These are phyloP conservation scores for Sanghuangporus weigelae DNA, from an alignment of 1,284 basidiomycete genomes.

Conservation along the genomic window DNA sequence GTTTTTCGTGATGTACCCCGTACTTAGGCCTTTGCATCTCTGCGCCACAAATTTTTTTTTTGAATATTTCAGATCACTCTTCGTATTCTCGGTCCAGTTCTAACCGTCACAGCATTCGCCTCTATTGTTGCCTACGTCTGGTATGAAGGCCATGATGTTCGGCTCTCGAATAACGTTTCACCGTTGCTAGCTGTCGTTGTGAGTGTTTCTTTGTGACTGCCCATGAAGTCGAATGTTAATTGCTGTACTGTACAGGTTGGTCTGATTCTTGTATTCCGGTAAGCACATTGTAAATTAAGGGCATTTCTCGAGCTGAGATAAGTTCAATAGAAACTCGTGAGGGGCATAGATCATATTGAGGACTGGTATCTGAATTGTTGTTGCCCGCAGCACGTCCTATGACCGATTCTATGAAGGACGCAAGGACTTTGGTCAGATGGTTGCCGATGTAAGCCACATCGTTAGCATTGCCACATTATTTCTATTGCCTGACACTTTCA, in stretches of 20 bases:
- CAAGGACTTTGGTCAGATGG: slow-evolving; percentile 69
- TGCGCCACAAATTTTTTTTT: not conserved
- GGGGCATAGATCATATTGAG: not conserved
- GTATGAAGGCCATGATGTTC: slow-evolving; percentile 46
- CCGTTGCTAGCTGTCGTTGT: slow-evolving; percentile 89
- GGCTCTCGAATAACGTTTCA: slow-evolving; percentile 69
- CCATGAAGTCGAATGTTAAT: slow-evolving; percentile 15
- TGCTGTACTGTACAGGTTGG: slow-evolving; percentile 44
- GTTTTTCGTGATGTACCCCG: not conserved
- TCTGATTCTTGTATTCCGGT: slow-evolving; percentile 76
- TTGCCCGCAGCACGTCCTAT: slow-evolving; percentile 59
- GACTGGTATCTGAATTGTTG: not conserved
- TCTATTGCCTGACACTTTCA: slow-evolving; percentile 22
- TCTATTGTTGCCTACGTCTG: slow-evolving; percentile 53
- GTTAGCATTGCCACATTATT: slow-evolving; percentile 23
- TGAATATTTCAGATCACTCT: slow-evolving; percentile 46
- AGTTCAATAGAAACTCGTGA: slow-evolving; percentile 5
- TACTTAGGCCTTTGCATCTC: not conserved
- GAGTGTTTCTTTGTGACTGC: slow-evolving; percentile 33
- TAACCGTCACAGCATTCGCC: slow-evolving; percentile 78
- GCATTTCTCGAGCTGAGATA: not conserved
- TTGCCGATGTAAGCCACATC: slow-evolving; percentile 45
- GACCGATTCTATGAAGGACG: slow-evolving; percentile 83
- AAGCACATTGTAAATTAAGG: slow-evolving; percentile 18
- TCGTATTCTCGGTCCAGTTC: slow-evolving; percentile 71